Evolutionary conservation across 352 stramenopile genomes (phyloP).

Genomic region (Pythium rhizo-oryzae): DNA sequence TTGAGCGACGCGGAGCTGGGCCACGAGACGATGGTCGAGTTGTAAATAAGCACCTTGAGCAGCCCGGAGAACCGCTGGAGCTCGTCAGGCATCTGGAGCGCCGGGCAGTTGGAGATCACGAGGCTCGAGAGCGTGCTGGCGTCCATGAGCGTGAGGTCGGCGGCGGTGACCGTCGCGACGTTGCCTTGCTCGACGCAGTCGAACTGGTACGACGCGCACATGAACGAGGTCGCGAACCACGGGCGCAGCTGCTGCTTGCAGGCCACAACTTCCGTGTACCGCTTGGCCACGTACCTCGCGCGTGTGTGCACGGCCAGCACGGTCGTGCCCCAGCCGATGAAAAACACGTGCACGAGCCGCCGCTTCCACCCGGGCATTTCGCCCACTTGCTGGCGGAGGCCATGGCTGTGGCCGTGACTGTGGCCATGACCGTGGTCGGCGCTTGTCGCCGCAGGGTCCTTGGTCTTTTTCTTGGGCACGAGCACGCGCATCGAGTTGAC

Average conservation of each 20-base stretch:
- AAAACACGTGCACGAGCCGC: slow-evolving; percentile 38
- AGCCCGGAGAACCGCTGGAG: slow-evolving; percentile 37
- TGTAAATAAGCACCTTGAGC: slow-evolving; percentile 43
- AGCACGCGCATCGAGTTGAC: slow-evolving; percentile 25
- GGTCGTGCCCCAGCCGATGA: slow-evolving; percentile 36
- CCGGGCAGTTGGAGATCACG: slow-evolving; percentile 38
- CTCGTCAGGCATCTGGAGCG: slow-evolving; percentile 28
- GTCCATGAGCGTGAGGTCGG: slow-evolving; percentile 30
- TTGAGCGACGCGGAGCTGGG: slow-evolving; percentile 31
- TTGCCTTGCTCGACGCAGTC: slow-evolving; percentile 36
- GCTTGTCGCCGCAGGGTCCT: neutral
- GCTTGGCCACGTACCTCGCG: slow-evolving; percentile 30
- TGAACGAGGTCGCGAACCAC: slow-evolving; percentile 37
- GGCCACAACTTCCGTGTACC: slow-evolving; percentile 23
- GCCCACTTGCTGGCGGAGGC: slow-evolving; percentile 6
- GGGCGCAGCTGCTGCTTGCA: slow-evolving; percentile 38
- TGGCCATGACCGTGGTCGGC: no score
- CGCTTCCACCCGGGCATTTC: slow-evolving; percentile 30
- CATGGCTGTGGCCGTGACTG: no score
- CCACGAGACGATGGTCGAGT: slow-evolving; percentile 37
- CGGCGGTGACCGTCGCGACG: slow-evolving; percentile 27
- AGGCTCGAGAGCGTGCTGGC: slow-evolving; percentile 31
- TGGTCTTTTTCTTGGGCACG: slow-evolving; percentile 16
- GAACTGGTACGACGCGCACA: slow-evolving; percentile 41
- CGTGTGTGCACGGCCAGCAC: slow-evolving; percentile 39